Evolutionary conservation across 1,284 basidiomycete species (phyloP), one percentile per base, ranked within the genome.

Genomic region (Heterobasidion occidentale): DNA sequence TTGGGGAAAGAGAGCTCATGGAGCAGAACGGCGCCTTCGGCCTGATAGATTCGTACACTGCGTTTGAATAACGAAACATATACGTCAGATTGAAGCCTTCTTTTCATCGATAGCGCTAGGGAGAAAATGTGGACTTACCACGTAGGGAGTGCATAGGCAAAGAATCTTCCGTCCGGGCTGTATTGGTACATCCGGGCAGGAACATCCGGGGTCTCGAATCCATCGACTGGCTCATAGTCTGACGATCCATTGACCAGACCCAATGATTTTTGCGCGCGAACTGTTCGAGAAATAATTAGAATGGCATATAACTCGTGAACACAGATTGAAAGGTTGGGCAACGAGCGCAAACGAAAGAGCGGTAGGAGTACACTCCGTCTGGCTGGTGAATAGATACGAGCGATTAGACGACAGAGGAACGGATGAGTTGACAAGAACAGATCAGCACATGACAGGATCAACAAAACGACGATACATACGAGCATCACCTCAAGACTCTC

Each of bases 181-280:
- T 98, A 98, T 64, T 82, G 80, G 70, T 86, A 90, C 56, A 83
- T 86, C 64, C 90, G 81, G 49, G 88, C 86, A 59, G 83, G 75
- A 44, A 77, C 79, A 60, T 90, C 84, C 58, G 88, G 88, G 52
- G 74, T 74, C 57, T 77, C 74, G 64, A 96, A 90, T 55, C 81
- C 84, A 57, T 81, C 72, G 46, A 90, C 74, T 20, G 85, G 72
- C 33, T 77, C 70, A 71, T 94, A 98, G 62, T 83, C 78, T 53
- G 95, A 93, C 15, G 85, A 78, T 46, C 90, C 92, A 60, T 86
- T 81, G 67, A 93, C 84, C 66, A 98, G 82, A 61, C 92, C 92
- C 59, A 95, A 77, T 57, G 83, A 81, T 83, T 97, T 98, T 82
- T 96, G 94, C 52, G 95, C 90, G 70, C 95, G 92, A 77, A 86